phyloP scores from a whole-genome alignment of 768 basidiomycete genomes.

The Lactarius akahatsu region DNA sequence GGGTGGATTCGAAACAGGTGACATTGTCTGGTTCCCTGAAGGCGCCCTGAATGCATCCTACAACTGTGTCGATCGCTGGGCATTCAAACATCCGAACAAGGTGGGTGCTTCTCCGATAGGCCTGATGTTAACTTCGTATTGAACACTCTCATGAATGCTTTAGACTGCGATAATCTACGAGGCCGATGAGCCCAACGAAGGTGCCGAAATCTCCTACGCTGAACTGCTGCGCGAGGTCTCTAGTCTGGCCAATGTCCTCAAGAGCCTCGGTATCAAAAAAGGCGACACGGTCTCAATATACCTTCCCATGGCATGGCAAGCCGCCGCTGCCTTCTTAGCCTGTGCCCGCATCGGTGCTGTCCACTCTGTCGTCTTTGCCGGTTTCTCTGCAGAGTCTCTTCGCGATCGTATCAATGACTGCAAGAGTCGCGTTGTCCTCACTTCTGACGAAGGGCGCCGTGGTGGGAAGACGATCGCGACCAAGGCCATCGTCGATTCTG shows the following conservation, averaged over 20 bases:
- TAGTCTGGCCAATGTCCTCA: conserved; percentile 88
- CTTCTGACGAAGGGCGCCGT: conserved; percentile 89
- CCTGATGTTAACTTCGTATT: conserved; percentile 4
- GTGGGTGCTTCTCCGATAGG: conserved; percentile 36
- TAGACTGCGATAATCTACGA: conserved; percentile 97
- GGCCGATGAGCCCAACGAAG: conserved; percentile 88
- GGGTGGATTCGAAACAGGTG: conserved; percentile 80
- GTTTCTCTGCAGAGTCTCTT: conserved; percentile 92
- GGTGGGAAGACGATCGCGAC: conserved; percentile 96
- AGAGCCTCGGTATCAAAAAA: conserved; percentile 85
- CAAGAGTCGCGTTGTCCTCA: conserved; percentile 86
- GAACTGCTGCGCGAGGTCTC: conserved; percentile 91
- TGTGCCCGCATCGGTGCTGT: conserved; percentile 96
- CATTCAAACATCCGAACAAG: conserved; percentile 83
- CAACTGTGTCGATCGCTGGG: conserved; percentile 98
- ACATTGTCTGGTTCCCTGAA: conserved; percentile 96
- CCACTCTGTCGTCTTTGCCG: conserved; percentile 97
- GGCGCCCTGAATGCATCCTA: conserved; percentile 91
- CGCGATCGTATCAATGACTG: conserved; percentile 92
- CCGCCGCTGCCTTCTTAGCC: conserved; percentile 94
- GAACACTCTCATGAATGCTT: background rate
- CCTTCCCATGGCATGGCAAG: conserved; percentile 93
- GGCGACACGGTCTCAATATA: conserved; percentile 94
- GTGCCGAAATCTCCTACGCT: conserved; percentile 71
- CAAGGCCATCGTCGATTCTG: conserved; percentile 90